A percentile compares a stretch with the other conserved stretches of the same genome.
Conservation (phyloP, 768 basidiomycete species). For the Pleurotus eryngii region DNA sequence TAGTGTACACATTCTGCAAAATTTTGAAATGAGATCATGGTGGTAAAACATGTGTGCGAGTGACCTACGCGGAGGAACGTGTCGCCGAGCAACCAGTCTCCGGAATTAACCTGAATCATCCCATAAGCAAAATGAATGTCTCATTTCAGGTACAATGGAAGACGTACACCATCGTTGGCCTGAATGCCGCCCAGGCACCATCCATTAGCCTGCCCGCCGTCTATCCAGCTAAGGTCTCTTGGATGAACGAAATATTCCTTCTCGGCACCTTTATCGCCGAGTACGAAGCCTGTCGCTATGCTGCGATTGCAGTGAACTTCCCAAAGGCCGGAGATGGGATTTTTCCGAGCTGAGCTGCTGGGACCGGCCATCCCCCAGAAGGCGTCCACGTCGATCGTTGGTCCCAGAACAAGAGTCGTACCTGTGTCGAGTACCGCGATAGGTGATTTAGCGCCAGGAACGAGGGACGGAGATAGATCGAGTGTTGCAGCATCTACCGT, state of each 20-base stretch:
- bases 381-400: conserved; percentile 45
- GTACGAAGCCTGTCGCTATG: conserved; percentile 41
- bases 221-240: conserved; percentile 48
- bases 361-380: conserved; percentile 47
- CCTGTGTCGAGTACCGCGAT: conserved; percentile 66
- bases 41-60: conserved; percentile 2
- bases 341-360: conserved; percentile 33
- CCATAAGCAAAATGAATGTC: neutral
- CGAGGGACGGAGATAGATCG: conserved; percentile 40
- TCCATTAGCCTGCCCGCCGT: conserved; percentile 31
- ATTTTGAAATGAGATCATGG: conserved; percentile 8
- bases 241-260: conserved; percentile 47
- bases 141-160: neutral
- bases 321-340: conserved; percentile 37
- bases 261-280: conserved; percentile 32
- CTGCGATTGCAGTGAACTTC: conserved; percentile 47
- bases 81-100: conserved; percentile 63
- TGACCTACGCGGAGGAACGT: conserved; percentile 48
- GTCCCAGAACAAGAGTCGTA: conserved; percentile 54
- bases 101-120: conserved; percentile 31
- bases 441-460: conserved; percentile 34
- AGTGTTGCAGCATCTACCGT: conserved; percentile 41
- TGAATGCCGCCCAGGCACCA: conserved; percentile 62
- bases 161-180: conserved; percentile 43
- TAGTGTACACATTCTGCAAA: conserved; percentile 50